phyloP scores from a whole-genome alignment of 1,139 yeast species.

The Scheffersomyces cryptocercus region DNA sequence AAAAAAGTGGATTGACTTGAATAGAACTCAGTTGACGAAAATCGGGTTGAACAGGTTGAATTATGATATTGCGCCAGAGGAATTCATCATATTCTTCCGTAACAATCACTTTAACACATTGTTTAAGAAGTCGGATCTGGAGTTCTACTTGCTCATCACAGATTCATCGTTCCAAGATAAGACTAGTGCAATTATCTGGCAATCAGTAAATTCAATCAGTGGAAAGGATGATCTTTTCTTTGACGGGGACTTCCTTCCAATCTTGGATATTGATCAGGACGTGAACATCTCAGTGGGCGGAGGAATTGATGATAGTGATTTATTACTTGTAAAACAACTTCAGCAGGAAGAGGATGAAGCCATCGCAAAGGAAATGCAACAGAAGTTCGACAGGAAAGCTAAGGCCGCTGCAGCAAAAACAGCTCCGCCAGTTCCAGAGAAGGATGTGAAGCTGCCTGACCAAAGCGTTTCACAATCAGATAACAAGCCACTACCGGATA shows the following conservation, averaged over 20 bases:
- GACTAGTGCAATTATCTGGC: slow-evolving; percentile 67
- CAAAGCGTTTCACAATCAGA: background rate
- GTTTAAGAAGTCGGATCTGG: slow-evolving; percentile 50
- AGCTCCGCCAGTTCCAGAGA: background rate
- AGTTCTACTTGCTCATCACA: slow-evolving; percentile 64
- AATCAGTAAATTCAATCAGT: slow-evolving; percentile 60
- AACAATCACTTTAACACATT: slow-evolving; percentile 84
- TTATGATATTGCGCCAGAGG: slow-evolving; percentile 36
- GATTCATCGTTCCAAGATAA: slow-evolving; percentile 61
- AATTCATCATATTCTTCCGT: slow-evolving; percentile 69
- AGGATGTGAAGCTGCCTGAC: background rate
- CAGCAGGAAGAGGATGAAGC: slow-evolving; percentile 65
- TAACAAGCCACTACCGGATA: background rate
- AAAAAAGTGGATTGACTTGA: slow-evolving; percentile 45
- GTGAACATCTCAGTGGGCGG: background rate
- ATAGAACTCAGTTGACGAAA: slow-evolving; percentile 71
- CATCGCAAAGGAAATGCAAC: slow-evolving; percentile 52
- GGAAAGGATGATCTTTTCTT: slow-evolving; percentile 71
- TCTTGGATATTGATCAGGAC: slow-evolving; percentile 25
- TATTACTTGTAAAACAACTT: slow-evolving; percentile 48
- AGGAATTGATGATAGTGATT: slow-evolving; percentile 30
- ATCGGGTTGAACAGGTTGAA: slow-evolving; percentile 56
- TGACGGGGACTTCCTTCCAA: slow-evolving; percentile 58
- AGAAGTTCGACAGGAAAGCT: slow-evolving; percentile 15
- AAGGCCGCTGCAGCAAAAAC: background rate